These are phyloP conservation scores for Xylariaceae sp. DNA, from an alignment of 2,329 filamentous ascomycete genomes.

Conservation along the genomic window DNA sequence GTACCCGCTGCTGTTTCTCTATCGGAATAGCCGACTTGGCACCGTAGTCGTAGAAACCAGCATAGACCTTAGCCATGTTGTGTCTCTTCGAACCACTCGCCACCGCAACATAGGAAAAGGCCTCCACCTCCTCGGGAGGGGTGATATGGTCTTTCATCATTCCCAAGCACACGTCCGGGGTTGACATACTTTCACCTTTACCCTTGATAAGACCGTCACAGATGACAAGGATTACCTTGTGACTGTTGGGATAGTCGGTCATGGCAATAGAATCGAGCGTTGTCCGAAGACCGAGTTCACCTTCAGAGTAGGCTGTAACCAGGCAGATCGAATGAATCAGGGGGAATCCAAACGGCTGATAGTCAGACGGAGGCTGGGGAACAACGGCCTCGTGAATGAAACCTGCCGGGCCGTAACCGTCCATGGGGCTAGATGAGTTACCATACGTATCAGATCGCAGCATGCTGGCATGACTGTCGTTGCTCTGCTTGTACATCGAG, in stretches of 20 bases:
- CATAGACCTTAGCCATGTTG: constrained; percentile 99
- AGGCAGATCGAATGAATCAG: constrained; percentile 89
- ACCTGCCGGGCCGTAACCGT: constrained; percentile 77
- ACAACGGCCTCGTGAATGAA: constrained; percentile 96
- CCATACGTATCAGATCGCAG: constrained; percentile 54
- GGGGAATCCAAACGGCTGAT: constrained; percentile 95
- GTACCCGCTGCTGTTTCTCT: constrained; percentile 92
- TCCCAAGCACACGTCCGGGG: constrained; percentile 79
- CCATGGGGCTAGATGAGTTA: constrained; percentile 50
- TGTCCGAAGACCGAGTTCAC: constrained; percentile 83
- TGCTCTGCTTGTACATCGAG: constrained; percentile 64
- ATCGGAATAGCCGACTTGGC: constrained; percentile 68
- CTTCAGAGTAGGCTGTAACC: constrained; percentile 96
- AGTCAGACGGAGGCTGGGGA: constrained; percentile 91
- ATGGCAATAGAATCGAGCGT: constrained; percentile 94
- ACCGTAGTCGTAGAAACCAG: constrained; percentile 97
- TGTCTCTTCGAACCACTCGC: constrained; percentile 94
- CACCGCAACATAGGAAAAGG: constrained; percentile 94
- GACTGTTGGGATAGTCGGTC: constrained; percentile 98
- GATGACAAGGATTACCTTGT: constrained; percentile 93
- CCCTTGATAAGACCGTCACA: constrained; percentile 98
- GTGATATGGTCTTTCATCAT: constrained; percentile 95
- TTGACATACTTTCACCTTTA: constrained; percentile 78
- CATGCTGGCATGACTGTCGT: constrained; percentile 61
- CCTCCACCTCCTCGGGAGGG: constrained; percentile 72